Evolutionary conservation across 2,329 filamentous ascomycete species (phyloP).

Genomic region (Coniella vitis): DNA sequence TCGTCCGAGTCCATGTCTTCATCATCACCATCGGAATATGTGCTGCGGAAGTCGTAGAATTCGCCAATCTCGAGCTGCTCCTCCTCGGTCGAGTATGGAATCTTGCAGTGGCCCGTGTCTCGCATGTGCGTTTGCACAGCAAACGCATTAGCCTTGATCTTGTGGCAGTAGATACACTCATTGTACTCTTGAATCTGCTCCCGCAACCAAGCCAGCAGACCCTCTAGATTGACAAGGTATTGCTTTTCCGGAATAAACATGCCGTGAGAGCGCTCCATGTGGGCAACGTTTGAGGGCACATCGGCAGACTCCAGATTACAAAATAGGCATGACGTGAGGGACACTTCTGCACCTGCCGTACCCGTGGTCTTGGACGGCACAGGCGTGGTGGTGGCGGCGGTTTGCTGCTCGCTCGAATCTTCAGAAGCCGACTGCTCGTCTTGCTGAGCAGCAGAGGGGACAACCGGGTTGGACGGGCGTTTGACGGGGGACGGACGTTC

Average conservation of each 20-base stretch:
- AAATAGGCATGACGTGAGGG: constrained; percentile 68
- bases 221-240: constrained; percentile 76
- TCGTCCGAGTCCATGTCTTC: constrained; percentile 55
- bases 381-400: constrained; percentile 12
- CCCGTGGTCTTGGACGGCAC: constrained; percentile 24
- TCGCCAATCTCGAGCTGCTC: constrained; percentile 93
- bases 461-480: constrained; percentile 45
- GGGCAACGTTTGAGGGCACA: constrained; percentile 67
- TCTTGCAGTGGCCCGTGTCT: constrained; percentile 94
- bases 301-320: constrained; percentile 81
- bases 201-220: constrained; percentile 71
- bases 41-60: constrained; percentile 94
- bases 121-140: constrained; percentile 95
- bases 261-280: constrained; percentile 90
- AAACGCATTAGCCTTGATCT: constrained; percentile 67
- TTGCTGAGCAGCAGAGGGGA: constrained; percentile 34
- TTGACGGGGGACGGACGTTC: constrained; percentile 44
- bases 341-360: constrained; percentile 22
- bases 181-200: constrained; percentile 72
- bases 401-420: constrained; percentile 32
- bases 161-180: constrained; percentile 85
- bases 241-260: constrained; percentile 91
- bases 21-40: constrained; percentile 77
- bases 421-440: constrained; percentile 39
- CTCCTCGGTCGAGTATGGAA: constrained; percentile 80